Percentiles rank a stretch among this genome's conserved stretches.
These are phyloP conservation scores for Sporisorium reilianum DNA, from an alignment of 1,284 basidiomycete genomes.

Conservation along the genomic window DNA sequence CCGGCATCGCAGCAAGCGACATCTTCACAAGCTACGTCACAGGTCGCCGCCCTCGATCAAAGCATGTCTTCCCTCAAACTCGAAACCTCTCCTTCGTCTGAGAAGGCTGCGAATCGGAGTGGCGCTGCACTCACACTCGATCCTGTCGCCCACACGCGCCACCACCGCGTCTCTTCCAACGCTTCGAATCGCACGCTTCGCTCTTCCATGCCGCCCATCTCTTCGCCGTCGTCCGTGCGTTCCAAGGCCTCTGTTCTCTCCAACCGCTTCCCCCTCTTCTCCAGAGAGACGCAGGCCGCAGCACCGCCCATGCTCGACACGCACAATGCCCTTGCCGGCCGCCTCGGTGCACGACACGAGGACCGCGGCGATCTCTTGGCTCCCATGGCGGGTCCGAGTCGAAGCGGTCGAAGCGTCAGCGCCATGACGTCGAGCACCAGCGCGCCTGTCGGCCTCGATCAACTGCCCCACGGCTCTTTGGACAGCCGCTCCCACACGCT, in stretches of 20 bases:
- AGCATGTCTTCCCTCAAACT: conserved; percentile 26
- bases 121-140: conserved; percentile 25
- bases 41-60: conserved; percentile 20
- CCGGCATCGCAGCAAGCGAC: conserved; percentile 1
- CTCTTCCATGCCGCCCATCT: conserved; percentile 32
- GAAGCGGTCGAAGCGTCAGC: conserved; percentile 27
- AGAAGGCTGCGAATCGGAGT: conserved; percentile 10
- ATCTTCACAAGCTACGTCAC: conserved; percentile 11
- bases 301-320: conserved; percentile 60
- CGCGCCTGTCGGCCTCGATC: conserved; percentile 39
- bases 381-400: conserved; percentile 31
- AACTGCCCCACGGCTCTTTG: conserved; percentile 23
- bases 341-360: conserved; percentile 52
- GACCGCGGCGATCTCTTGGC: conserved; percentile 43
- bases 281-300: conserved; percentile 42
- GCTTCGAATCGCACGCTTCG: conserved; percentile 52
- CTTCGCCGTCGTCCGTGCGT: conserved; percentile 50
- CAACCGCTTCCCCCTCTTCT: conserved; percentile 39
- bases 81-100: conserved; percentile 18
- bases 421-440: conserved; percentile 45
- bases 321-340: conserved; percentile 58
- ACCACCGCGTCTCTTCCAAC: conserved; percentile 42
- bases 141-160: conserved; percentile 20
- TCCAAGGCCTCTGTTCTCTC: conserved; percentile 51
- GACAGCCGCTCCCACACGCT: conserved; percentile 17